Percentiles rank a stretch among this genome's conserved stretches.
Evolutionary conservation across 768 basidiomycete species (phyloP).

Genomic region (Leccinum disarticulatum): DNA sequence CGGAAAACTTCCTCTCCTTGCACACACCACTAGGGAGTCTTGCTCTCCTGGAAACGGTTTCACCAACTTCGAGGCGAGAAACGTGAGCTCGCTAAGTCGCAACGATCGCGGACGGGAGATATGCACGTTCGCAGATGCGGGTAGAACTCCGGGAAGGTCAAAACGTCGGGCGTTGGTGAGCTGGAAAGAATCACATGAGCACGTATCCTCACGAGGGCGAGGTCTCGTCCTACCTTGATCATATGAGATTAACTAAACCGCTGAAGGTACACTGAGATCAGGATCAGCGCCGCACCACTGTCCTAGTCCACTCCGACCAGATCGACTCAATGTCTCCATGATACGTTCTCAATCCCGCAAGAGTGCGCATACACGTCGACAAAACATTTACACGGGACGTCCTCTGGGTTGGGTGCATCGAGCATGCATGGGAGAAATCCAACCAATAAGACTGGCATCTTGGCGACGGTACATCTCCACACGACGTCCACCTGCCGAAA

Average conservation of each 20-base stretch:
- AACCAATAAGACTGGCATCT: constrained; percentile 42
- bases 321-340: constrained; percentile 52
- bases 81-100: constrained; percentile 61
- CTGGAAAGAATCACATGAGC: constrained; percentile 13
- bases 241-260: constrained; percentile 51
- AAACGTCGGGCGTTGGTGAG: constrained; percentile 17
- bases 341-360: constrained; percentile 38
- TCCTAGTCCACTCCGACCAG: constrained; percentile 47
- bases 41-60: constrained; percentile 40
- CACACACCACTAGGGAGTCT: constrained; percentile 64
- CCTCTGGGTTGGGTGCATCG: constrained; percentile 25
- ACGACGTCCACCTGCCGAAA: constrained; percentile 57
- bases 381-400: constrained; percentile 45
- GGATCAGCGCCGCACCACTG: constrained; percentile 50
- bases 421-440: constrained; percentile 46
- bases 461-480: constrained; percentile 56
- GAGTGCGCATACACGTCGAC: constrained; percentile 52
- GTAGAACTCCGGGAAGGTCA: constrained; percentile 53
- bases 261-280: constrained; percentile 57
- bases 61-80: constrained; percentile 57
- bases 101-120: constrained; percentile 71
- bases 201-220: background rate
- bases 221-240: constrained; percentile 42
- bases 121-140: constrained; percentile 44
- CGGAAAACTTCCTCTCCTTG: constrained; percentile 80